Evolutionary conservation across 1,284 basidiomycete species (phyloP).

Genomic region (Trametes sp.): DNA sequence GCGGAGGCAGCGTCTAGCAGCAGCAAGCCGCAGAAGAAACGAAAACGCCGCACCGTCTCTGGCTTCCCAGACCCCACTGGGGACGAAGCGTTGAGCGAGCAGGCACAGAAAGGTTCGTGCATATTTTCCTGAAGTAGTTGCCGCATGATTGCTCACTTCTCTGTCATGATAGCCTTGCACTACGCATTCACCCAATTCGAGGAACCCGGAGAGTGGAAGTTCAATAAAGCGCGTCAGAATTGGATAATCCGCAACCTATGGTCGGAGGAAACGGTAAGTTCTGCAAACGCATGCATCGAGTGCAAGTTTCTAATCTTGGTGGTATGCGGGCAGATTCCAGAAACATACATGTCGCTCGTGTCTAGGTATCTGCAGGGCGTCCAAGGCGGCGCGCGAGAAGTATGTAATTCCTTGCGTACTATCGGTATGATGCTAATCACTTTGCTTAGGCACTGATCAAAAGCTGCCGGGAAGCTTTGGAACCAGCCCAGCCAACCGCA

Average conservation of each 20-base stretch:
- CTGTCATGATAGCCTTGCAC: conserved; percentile 49
- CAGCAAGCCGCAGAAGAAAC: conserved; percentile 43
- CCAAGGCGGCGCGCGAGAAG: conserved; percentile 66
- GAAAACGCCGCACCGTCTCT: conserved; percentile 33
- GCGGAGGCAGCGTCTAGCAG: conserved; percentile 20
- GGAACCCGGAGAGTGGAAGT: conserved; percentile 71
- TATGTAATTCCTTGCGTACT: conserved; percentile 37
- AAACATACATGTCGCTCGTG: conserved; percentile 60
- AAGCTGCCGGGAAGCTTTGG: conserved; percentile 41
- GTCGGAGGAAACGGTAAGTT: conserved; percentile 59
- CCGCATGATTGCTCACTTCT: too few relatives aligned
- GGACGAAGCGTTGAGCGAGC: conserved; percentile 60
- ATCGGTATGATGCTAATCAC: background rate
- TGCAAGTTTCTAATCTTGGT: too few relatives aligned
- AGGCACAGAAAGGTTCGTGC: conserved; percentile 63
- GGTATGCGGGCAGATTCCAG: conserved; percentile 67
- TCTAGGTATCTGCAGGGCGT: conserved; percentile 60
- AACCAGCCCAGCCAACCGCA: background rate
- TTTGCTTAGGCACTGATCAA: conserved; percentile 44
- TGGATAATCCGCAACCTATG: conserved; percentile 82
- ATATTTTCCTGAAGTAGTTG: background rate
- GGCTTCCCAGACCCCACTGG: conserved; percentile 43
- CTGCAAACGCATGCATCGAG: background rate
- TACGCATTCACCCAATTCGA: conserved; percentile 69
- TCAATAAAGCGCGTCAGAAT: conserved; percentile 84